Conservation (phyloP, 805 yeast species). For the Helenozyma rhizophorensis region DNA sequence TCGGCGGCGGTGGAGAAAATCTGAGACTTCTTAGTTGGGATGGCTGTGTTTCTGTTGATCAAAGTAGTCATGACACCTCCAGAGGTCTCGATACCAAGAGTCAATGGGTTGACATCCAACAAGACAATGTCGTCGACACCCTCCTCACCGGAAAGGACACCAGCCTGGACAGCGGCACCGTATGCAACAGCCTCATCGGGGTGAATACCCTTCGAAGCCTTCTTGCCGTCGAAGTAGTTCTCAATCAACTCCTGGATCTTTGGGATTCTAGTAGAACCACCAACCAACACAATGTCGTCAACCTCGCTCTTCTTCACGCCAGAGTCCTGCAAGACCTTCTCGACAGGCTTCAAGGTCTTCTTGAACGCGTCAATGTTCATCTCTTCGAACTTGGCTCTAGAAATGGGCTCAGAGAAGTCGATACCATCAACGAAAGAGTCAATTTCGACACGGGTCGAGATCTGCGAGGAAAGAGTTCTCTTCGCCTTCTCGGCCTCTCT, state of each 20-base stretch:
- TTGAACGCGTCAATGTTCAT: conserved; percentile 19
- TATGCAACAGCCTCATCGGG: conserved; percentile 49
- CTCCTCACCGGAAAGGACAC: conserved; percentile 20
- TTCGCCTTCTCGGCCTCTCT: conserved; percentile 21
- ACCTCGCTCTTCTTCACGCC: conserved; percentile 17
- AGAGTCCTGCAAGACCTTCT: conserved; percentile 17
- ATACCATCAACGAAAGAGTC: conserved; percentile 19
- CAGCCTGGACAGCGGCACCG: conserved; percentile 72
- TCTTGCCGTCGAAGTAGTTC: conserved; percentile 17
- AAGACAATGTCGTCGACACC: conserved; percentile 71
- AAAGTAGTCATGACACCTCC: conserved; percentile 21
- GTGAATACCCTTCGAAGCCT: conserved; percentile 24
- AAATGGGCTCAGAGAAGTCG: conserved; percentile 19
- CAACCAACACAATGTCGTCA: conserved; percentile 20
- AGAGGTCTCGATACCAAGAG: conserved; percentile 20
- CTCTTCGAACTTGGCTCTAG: conserved; percentile 20
- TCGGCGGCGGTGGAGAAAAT: conserved; percentile 20
- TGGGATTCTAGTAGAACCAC: conserved; percentile 21
- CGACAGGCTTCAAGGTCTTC: conserved; percentile 20
- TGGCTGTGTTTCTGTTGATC: conserved; percentile 20
- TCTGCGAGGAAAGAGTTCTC: conserved; percentile 20
- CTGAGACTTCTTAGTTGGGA: conserved; percentile 20
- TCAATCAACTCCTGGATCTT: conserved; percentile 19
- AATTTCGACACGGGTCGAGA: conserved; percentile 16
- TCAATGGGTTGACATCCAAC: conserved; percentile 21